These are phyloP conservation scores for Isabelozyma rhagii DNA, from an alignment of 805 yeast species.

Conservation along the genomic window DNA sequence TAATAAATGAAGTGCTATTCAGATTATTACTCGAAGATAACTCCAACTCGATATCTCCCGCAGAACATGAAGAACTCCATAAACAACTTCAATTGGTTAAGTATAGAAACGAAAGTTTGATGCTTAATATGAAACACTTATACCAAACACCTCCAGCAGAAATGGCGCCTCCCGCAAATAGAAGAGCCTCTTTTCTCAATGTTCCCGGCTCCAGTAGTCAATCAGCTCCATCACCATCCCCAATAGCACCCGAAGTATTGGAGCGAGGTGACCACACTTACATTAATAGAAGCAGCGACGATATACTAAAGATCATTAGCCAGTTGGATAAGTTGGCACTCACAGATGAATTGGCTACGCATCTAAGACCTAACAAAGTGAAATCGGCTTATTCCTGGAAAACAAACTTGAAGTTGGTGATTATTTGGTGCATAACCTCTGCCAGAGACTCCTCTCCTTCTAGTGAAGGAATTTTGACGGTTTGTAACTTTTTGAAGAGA, in stretches of 20 bases:
- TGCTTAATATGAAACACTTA: constrained; percentile 43
- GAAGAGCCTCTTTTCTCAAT: neutral
- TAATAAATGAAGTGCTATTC: constrained; percentile 47
- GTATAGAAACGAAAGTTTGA: constrained; percentile 68
- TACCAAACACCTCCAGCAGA: neutral
- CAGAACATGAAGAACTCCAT: constrained; percentile 22
- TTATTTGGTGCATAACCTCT: constrained; percentile 41
- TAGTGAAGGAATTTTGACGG: constrained; percentile 28
- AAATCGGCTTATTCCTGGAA: constrained; percentile 25
- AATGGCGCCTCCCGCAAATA: neutral
- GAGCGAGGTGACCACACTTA: constrained; percentile 10
- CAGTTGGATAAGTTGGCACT: constrained; percentile 33
- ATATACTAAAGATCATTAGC: constrained; percentile 29
- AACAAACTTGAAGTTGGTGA: constrained; percentile 27
- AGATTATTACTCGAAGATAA: constrained; percentile 27
- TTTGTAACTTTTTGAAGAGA: constrained; percentile 45
- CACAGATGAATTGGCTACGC: constrained; percentile 24
- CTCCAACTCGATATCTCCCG: constrained; percentile 17
- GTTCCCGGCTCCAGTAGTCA: neutral
- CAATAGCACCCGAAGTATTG: neutral
- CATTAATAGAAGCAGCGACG: constrained; percentile 23
- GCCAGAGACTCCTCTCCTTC: constrained; percentile 29
- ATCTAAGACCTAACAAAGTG: constrained; percentile 20
- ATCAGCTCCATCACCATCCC: neutral
- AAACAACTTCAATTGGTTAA: constrained; percentile 59